Conservation (phyloP, 345 rosid genomes). For the Erodium maritimum region DNA sequence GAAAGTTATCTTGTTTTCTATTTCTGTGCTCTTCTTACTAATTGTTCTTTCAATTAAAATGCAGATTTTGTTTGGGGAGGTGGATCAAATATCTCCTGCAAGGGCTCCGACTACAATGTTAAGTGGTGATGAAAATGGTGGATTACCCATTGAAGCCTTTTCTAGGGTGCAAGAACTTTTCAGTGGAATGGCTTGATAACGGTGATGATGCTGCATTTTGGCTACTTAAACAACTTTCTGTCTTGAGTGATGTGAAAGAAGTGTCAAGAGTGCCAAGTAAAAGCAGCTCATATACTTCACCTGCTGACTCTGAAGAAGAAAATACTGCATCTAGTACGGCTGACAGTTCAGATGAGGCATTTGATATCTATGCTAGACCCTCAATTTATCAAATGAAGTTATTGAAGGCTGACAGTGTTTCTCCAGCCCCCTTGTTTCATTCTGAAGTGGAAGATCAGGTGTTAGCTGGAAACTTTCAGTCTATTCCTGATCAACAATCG, state of each 20-base stretch:
- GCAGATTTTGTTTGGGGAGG: constrained; percentile 93
- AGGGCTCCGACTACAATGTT: constrained; percentile 53
- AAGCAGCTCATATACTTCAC: constrained; percentile 53
- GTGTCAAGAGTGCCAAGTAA: constrained; percentile 55
- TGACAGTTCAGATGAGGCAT: constrained; percentile 96
- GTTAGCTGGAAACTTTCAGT: constrained; percentile 16
- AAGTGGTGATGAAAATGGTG: constrained; percentile 92
- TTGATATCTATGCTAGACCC: constrained; percentile 38
- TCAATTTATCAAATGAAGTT: constrained; percentile 17
- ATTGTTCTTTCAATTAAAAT: constrained; percentile 8
- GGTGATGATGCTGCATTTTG: constrained; percentile 95
- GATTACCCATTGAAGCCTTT: constrained; percentile 95
- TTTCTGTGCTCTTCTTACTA: constrained; percentile 4
- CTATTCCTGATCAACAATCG: constrained; percentile 20
- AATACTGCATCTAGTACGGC: constrained; percentile 76
- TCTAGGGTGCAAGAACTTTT: constrained; percentile 95
- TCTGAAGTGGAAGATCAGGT: constrained; percentile 26
- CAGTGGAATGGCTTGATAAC: constrained; percentile 78
- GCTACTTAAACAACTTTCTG: constrained; percentile 87
- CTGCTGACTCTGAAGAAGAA: constrained; percentile 87
- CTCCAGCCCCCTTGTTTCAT: constrained; percentile 20
- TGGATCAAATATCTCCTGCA: constrained; percentile 53
- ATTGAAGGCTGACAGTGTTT: constrained; percentile 5
- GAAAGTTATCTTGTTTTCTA: neutral
- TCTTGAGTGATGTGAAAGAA: constrained; percentile 70